A percentile compares a stretch with the other conserved stretches of the same genome.
Evolutionary conservation across 176 grass and related monocot genomes (phyloP).

Genomic region (Phyllostachys edulis): DNA sequence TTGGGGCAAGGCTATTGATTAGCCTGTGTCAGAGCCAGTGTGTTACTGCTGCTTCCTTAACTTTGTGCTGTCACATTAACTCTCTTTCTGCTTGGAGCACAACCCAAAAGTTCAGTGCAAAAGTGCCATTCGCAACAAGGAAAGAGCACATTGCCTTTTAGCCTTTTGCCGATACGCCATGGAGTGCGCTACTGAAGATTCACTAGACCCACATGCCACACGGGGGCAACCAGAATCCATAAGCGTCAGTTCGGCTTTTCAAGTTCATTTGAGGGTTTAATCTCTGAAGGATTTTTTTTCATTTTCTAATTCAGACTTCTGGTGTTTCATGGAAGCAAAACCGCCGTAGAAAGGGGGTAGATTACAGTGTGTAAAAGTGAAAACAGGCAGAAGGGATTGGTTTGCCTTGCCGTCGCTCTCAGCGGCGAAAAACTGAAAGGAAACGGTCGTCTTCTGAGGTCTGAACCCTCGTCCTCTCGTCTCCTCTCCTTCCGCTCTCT

Average conservation of each 20-base stretch:
- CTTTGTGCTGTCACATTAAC: neutral
- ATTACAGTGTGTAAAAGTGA: neutral
- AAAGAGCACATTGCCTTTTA: neutral
- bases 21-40: neutral
- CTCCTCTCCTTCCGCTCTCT: neutral
- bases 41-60: neutral
- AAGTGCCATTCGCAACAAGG: neutral
- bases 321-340: neutral
- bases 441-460: neutral
- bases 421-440: neutral
- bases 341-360: neutral
- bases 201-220: neutral
- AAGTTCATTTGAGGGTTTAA: too few relatives aligned
- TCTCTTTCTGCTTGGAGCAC: neutral
- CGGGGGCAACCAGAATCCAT: neutral
- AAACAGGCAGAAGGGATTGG: neutral
- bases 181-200: neutral
- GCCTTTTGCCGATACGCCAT: neutral
- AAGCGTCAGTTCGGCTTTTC: too few relatives aligned
- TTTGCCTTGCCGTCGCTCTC: neutral
- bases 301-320: neutral
- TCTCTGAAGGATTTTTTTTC: neutral
- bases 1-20: too few relatives aligned
- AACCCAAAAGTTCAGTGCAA: neutral
- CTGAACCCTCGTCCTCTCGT: conserved; percentile 1